A percentile compares a stretch with the other conserved stretches of the same genome.
These are phyloP conservation scores for Arctostaphylos glauca DNA, from an alignment of 148 eudicot genomes.

Conservation along the genomic window DNA sequence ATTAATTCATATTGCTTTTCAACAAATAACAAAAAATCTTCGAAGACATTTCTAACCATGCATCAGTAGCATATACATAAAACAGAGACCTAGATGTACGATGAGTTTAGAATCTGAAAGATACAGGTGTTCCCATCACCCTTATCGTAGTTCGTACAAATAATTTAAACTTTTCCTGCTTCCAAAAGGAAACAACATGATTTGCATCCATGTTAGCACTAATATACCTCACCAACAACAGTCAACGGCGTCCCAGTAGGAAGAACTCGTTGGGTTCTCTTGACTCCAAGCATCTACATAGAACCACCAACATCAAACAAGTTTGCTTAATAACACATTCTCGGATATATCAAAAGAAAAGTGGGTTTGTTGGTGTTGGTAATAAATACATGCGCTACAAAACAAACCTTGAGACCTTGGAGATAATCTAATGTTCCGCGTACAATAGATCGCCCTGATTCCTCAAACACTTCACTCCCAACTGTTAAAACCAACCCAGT, in stretches of 20 bases:
- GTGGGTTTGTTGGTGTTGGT: no score
- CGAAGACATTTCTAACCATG: background rate
- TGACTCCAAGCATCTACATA: conserved; percentile 93
- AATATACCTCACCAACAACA: conserved; percentile 61
- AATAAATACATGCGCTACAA: background rate
- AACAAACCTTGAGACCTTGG: conserved; percentile 89
- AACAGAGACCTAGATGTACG: background rate
- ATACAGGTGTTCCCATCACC: background rate
- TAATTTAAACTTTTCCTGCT: background rate
- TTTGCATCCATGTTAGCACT: background rate
- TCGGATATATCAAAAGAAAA: background rate
- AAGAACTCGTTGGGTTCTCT: conserved; percentile 93
- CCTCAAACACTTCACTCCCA: conserved; percentile 94
- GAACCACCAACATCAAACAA: conserved; percentile 18
- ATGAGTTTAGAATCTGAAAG: background rate
- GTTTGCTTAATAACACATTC: background rate
- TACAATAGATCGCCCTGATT: conserved; percentile 82
- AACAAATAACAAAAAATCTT: background rate
- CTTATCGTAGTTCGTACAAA: background rate
- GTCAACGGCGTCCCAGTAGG: conserved; percentile 90
- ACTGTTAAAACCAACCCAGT: conserved; percentile 78
- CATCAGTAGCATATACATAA: background rate
- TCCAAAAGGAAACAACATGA: background rate
- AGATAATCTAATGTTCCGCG: conserved; percentile 90
- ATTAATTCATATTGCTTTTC: background rate